phyloP scores from a whole-genome alignment of 108 stramenopile species.

The Aureococcus anophagefferens region DNA sequence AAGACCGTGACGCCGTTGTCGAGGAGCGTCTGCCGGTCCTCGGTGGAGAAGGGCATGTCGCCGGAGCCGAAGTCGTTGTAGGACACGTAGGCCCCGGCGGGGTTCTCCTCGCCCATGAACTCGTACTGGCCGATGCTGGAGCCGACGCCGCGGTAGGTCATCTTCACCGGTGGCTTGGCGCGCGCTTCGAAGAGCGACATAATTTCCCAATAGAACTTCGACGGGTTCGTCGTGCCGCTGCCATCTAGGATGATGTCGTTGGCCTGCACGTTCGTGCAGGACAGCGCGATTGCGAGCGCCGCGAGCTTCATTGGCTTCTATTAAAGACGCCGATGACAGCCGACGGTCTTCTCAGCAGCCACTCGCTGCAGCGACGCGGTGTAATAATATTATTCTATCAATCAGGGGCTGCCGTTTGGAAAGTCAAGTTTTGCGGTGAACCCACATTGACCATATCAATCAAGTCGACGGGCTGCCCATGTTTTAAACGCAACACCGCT shows the following conservation, averaged over 20 bases:
- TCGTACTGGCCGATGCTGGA: constrained; percentile 58
- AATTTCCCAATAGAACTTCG: constrained; percentile 67
- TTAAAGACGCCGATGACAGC: no score
- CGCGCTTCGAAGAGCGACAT: constrained; percentile 50
- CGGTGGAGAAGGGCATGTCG: constrained; percentile 59
- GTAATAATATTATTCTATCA: no score
- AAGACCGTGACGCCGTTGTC: constrained; percentile 35
- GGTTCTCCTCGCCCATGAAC: constrained; percentile 50
- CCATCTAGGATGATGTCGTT: constrained; percentile 60
- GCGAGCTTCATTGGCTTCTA: no score
- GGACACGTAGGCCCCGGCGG: constrained; percentile 21
- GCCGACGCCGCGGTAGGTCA: constrained; percentile 77
- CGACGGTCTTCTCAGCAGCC: no score
- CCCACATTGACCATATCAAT: no score
- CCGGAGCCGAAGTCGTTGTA: constrained; percentile 64
- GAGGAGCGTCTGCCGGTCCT: constrained; percentile 18
- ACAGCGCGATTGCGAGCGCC: no score
- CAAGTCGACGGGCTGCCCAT: no score
- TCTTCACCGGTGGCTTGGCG: constrained; percentile 46
- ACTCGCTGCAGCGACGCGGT: no score
- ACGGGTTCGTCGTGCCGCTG: constrained; percentile 74
- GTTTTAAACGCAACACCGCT: no score
- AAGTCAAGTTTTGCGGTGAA: no score
- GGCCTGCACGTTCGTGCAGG: no score
- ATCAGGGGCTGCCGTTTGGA: no score